Conservation (phyloP, 805 yeast genomes). For the Yarrowia hollandica region DNA sequence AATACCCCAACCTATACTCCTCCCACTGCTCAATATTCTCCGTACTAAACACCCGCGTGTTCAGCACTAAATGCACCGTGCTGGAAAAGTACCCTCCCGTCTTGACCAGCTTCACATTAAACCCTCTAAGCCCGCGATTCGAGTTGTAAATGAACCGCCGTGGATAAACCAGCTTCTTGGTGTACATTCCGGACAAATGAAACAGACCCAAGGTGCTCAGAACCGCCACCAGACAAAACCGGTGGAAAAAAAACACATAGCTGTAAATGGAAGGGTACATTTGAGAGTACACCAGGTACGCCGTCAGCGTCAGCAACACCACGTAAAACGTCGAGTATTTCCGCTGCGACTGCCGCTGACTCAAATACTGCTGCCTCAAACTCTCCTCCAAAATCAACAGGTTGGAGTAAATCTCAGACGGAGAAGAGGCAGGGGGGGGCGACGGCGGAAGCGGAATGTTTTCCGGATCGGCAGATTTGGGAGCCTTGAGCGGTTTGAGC, state of each 20-base stretch:
- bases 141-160: slow-evolving; percentile 76
- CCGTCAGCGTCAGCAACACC: slow-evolving; percentile 36
- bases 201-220: slow-evolving; percentile 71
- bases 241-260: slow-evolving; percentile 40
- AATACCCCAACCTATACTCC: slow-evolving; percentile 84
- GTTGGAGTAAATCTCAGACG: slow-evolving; percentile 69
- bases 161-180: slow-evolving; percentile 78
- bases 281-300: slow-evolving; percentile 40
- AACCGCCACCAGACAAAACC: slow-evolving; percentile 55
- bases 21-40: slow-evolving; percentile 95
- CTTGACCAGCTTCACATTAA: slow-evolving; percentile 69
- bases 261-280: slow-evolving; percentile 41
- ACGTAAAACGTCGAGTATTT: slow-evolving; percentile 57
- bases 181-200: slow-evolving; percentile 86
- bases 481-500: neutral
- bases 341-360: slow-evolving; percentile 64
- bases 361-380: slow-evolving; percentile 74
- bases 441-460: slow-evolving; percentile 15
- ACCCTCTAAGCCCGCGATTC: slow-evolving; percentile 83
- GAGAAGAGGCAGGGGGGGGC: slow-evolving; percentile 32
- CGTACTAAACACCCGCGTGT: slow-evolving; percentile 77
- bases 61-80: slow-evolving; percentile 69
- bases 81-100: neutral
- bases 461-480: neutral
- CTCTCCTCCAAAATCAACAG: slow-evolving; percentile 82